Evolutionary conservation across 495 filamentous ascomycete genomes (phyloP), one percentile per base, ranked within the genome.

Genomic region (Hypoxylon cercidicola): DNA sequence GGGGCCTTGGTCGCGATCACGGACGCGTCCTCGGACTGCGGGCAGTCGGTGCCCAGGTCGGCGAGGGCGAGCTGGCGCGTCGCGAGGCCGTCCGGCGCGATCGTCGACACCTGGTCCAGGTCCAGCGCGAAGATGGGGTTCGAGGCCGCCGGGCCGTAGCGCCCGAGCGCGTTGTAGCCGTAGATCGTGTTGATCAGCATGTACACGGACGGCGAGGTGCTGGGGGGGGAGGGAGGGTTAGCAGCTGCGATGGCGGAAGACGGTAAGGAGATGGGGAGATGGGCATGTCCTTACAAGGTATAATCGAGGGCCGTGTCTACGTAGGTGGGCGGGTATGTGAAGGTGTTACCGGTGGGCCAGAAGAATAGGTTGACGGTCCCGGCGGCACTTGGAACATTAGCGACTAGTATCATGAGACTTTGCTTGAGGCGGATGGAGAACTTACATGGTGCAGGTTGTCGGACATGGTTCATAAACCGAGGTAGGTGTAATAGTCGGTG

Each of bases 171-270:
- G 59, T 76, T 74, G 67, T 45, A 70, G 56, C 72, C 74, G 12
- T 44, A 48, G 1, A 69, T 68, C 15, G 70, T 71, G 20, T 66
- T 69, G 43, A 79, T 66, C 18, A 73, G 34, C 51, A 79, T 60
- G 56, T 79, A 79, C 16, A 78, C 72, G 9, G 74, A 77, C 0
- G 77, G 77, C 7, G 75, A 79, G 16, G 75, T 75, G 61, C 75
- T 78, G 43, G 30, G 25, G 20, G 16, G 3, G 16, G 11, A 51
- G n/a, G n/a, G n/a, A n/a, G n/a, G n/a, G 56, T 58, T 45, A 58
- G 51, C 25, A n/a, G 19, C 13, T 7, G 12, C 59, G 1, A 21
- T 20, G 13, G 16, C 41, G 15, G 21, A 59, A 18, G 4, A 12
- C n/a, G n/a, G n/a, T n/a, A 54, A 34, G 32, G 15, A 35, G 20